Conservation (phyloP, 2,329 filamentous ascomycete genomes). For the Fusarium decemcellulare region DNA sequence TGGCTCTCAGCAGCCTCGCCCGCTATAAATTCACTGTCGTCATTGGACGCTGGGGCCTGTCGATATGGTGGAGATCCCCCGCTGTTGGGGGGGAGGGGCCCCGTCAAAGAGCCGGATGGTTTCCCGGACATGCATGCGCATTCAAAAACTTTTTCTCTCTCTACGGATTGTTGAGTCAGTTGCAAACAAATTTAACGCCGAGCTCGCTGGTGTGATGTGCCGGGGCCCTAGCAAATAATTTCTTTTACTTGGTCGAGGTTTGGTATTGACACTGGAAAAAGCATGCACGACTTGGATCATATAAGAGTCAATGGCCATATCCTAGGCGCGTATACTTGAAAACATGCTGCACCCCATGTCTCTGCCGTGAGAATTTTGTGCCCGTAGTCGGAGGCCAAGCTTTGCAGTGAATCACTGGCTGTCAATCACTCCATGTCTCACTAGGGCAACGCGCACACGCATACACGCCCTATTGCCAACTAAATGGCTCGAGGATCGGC, state of each 20-base stretch:
- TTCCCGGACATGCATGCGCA: neutral
- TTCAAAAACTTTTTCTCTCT: neutral
- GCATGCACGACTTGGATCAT: neutral
- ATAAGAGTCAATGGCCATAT: neutral
- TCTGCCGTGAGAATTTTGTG: neutral
- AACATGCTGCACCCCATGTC: neutral
- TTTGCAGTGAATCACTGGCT: conserved; percentile 26
- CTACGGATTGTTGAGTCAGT: conserved; percentile 11
- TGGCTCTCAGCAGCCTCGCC: conserved; percentile 20
- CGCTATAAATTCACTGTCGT: conserved; percentile 9
- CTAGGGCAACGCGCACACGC: no score
- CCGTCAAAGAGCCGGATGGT: neutral
- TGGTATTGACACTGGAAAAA: neutral
- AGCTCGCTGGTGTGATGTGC: conserved; percentile 8
- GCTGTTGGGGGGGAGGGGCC: neutral
- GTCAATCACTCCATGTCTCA: no score
- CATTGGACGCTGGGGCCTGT: neutral
- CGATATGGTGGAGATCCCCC: neutral
- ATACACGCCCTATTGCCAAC: no score
- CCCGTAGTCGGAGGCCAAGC: conserved; percentile 22
- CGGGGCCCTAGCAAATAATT: neutral
- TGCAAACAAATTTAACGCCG: conserved; percentile 1
- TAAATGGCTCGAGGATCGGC: no score
- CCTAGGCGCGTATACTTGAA: neutral
- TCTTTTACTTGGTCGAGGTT: neutral